Evolutionary conservation across 2,329 filamentous ascomycete species (phyloP), one percentile per base, ranked within the genome.

Genomic region (Monosporascus sp.): DNA sequence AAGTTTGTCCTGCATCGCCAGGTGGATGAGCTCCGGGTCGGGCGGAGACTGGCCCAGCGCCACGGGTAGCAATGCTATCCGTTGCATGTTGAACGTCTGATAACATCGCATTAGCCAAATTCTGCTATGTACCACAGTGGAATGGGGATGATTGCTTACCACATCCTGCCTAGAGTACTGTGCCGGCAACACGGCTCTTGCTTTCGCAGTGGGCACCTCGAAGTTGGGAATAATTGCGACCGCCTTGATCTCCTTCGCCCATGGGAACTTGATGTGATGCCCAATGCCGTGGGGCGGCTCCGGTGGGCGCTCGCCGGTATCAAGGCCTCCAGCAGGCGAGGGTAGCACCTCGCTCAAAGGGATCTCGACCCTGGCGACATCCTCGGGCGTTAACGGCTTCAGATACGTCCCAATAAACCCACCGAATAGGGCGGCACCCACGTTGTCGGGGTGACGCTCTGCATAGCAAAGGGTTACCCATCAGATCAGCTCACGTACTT

Each of bases 1-100:
- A 56, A 99, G 85, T 74, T 92, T 96, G 77, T 99, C 94, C 74
- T 97, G 94, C 94, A 99, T 99, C 47, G 92, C 93, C 48, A 95
- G 85, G 75, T 95, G 95, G 70, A 99, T 99, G 72, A 96, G 87
- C 64, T 95, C 87, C 22, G 94, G 87, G 67, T 97, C 88, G 2
- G 92, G 93, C 9, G 94, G 93, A 7, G 89, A 93, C 69, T 90
- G 87, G 59, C 92, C 91, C 46, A 99, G 80, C 1, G 92, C 92
- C 11, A 91, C 90, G 35, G 93, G 92, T 14, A 99, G 81, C 49
- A 99, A 81, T 2, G 93, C 92, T 70, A 96, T 90, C 60, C 94
- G 83, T 74, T 97, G 94, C 64, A 97, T 80, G 74, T 99, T 99
- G 79, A 96, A 97, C 31, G 81, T 84, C 82, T 85, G 50, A n/a